Evolutionary conservation across 495 filamentous ascomycete genomes (phyloP), one percentile per base, ranked within the genome.

Genomic region (Hypoxylon crocopeplum): DNA sequence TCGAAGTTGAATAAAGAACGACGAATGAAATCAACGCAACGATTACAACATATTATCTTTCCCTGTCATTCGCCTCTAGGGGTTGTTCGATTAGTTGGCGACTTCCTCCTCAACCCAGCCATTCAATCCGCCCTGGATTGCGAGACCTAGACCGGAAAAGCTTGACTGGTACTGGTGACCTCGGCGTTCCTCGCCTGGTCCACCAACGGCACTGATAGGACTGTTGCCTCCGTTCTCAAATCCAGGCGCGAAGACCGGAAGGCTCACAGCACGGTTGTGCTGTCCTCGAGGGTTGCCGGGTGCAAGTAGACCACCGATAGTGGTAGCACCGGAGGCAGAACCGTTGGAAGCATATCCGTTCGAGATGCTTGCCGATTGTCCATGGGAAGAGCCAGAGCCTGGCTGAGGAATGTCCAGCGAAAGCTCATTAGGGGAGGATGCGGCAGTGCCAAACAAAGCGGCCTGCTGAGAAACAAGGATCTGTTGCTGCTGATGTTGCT

Each of bases 231-330:
- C 78, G 39, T 81, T 81, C 71, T 81, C 76, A 37, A 79, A 79
- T 1, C 73, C 75, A 13, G 78, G 78, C 1, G 79, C 80, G 36
- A 84, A 77, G 5, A 77, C 91, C 0, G 92, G 92, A 58, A 96
- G 75, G 67, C 89, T 93, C 48, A 94, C 90, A 33, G 92, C 89
- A 24, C 92, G 88, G 64, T 85, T 88, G 73, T 96, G 92, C 61
- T 90, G 88, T 21, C 82, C 84, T 30, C 89, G 86, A 37, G 70
- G 64, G 66, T 83, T 86, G 27, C 83, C 83, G 16, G 91, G 91
- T 17, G 90, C 89, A 3, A 92, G 86, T n/a, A 90, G 77, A 10
- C 88, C 84, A 44, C 86, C 84, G 53, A 88, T 86, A 12, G 85
- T 90, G 5, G 87, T 84, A 20, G 88, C 84, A 47, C 87, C 82